Evolutionary conservation across 2,329 filamentous ascomycete species (phyloP).

Genomic region (Escovopsis sp.): DNA sequence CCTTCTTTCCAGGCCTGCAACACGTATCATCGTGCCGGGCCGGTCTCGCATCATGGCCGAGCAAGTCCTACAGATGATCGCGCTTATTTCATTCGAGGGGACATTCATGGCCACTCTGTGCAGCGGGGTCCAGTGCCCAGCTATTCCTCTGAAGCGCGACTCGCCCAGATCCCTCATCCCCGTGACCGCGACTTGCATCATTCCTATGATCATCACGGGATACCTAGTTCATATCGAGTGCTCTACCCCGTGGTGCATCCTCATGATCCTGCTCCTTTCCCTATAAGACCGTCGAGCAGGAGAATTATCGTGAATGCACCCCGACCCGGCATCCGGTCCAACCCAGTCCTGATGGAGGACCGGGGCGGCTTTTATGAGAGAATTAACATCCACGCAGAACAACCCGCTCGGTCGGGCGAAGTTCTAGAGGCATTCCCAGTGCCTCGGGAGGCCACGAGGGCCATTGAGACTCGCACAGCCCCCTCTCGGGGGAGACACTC

Average conservation of each 20-base stretch:
- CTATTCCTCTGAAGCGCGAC: conserved; percentile 3
- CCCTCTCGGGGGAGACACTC: conserved; percentile 10
- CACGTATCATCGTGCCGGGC: conserved; percentile 10
- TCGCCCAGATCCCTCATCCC: conserved; percentile 1
- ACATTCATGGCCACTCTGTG: background rate
- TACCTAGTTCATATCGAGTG: background rate
- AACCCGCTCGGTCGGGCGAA: background rate
- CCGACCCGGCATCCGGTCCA: conserved; percentile 17
- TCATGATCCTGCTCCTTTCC: conserved; percentile 8
- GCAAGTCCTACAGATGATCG: conserved; percentile 8
- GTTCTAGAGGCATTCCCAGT: too few species aligned
- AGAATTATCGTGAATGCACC: conserved; percentile 18
- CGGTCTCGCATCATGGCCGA: conserved; percentile 10
- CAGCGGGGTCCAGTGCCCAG: background rate
- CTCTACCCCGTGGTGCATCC: conserved; percentile 6
- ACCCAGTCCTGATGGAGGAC: conserved; percentile 25
- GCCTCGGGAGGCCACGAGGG: background rate
- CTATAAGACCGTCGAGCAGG: conserved; percentile 10
- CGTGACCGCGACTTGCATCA: conserved; percentile 1
- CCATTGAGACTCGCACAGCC: conserved; percentile 8
- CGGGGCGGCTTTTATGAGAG: conserved; percentile 24
- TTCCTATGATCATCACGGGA: conserved; percentile 1
- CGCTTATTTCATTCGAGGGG: conserved; percentile 5
- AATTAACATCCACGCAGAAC: conserved; percentile 9
- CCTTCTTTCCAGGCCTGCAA: conserved; percentile 8